Base-by-base conservation (phyloP, 306 rosid species). In the Quercus engelmannii region DNA sequence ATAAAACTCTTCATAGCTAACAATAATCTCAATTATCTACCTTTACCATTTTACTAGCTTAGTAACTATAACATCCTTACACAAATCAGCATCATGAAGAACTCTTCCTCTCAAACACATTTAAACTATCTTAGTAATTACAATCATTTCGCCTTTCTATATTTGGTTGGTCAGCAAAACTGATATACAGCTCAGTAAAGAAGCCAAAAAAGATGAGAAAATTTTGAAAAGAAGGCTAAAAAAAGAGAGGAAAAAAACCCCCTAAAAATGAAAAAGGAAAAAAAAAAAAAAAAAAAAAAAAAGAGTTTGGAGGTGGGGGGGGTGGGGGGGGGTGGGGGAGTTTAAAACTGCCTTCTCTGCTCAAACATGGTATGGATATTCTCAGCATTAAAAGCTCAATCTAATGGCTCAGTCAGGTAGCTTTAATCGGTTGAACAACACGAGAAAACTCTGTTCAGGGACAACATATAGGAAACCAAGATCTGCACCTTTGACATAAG, bases 381-480 rank as follows among this genome's bases (percentile, higher is more conserved):
- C 61, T 43, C 82, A 62, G 82, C 74, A 75, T 79, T 75, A 72
- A 83, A 80, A 65, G 65, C 67, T 33, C 67, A n/a, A 63, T 76
- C 55, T 79, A 64, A 17, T 20, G 56, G 79, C 87, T 91, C 83
- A 96, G 54, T 89, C 90, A 0, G 98, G 99, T 73, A 96, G 89
- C 79, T 88, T 91, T 91, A 96, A 86, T 41, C 99, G 97, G 89
- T 90, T 92, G 87, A 96, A 91, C 73, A 96, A 86, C 62, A 96
- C 99, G 6, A 96, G 94, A 85, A 96, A 91, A 85, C 98, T 96
- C 84, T 96, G 96, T 83, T 96, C 97, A 0, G 98, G 97, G 43
- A 89, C 90, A 1, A 88, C 87, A 78, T 93, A 93, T 38, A 96
- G 93, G 87, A 96, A 93, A 33, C 99, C 99, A 19, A 96, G 92